These are phyloP conservation scores for Rubia yunnanensis DNA, from an alignment of 257 asterid genomes.

Conservation along the genomic window DNA sequence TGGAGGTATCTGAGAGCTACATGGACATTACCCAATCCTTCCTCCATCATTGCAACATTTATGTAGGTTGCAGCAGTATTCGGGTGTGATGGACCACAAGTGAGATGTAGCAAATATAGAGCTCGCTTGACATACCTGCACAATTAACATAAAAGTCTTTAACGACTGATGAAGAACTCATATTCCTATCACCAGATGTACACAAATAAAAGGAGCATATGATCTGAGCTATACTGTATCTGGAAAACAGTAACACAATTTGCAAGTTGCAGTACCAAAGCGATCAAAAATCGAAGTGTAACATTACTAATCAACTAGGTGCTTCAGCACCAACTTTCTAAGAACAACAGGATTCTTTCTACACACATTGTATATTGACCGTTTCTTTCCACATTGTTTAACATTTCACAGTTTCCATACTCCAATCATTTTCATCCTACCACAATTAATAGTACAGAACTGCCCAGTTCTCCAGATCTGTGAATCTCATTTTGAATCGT, in stretches of 20 bases:
- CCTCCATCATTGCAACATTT: constrained; percentile 98
- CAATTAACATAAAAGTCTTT: constrained; percentile 15
- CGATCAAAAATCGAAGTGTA: not conserved
- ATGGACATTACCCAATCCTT: constrained; percentile 89
- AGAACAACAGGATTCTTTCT: not conserved
- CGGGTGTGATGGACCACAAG: constrained; percentile 95
- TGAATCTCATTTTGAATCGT: not conserved
- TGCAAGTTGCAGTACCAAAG: not conserved
- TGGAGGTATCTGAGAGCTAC: constrained; percentile 92
- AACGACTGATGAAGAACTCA: not conserved
- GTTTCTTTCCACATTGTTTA: not conserved
- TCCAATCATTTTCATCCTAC: not conserved
- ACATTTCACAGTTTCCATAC: not conserved
- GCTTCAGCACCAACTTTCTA: not conserved
- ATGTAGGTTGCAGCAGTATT: constrained; percentile 96
- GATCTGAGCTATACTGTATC: not conserved
- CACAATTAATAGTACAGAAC: not conserved
- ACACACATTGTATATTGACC: not conserved
- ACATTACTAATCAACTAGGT: not conserved
- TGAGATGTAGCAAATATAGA: constrained; percentile 71
- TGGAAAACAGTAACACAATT: not conserved
- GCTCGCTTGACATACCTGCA: constrained; percentile 85
- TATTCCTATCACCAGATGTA: not conserved
- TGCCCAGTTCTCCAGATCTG: not conserved
- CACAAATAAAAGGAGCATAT: not conserved